Evolutionary conservation across 805 yeast genomes (phyloP).

Genomic region (Wickerhamiella domercqiae): DNA sequence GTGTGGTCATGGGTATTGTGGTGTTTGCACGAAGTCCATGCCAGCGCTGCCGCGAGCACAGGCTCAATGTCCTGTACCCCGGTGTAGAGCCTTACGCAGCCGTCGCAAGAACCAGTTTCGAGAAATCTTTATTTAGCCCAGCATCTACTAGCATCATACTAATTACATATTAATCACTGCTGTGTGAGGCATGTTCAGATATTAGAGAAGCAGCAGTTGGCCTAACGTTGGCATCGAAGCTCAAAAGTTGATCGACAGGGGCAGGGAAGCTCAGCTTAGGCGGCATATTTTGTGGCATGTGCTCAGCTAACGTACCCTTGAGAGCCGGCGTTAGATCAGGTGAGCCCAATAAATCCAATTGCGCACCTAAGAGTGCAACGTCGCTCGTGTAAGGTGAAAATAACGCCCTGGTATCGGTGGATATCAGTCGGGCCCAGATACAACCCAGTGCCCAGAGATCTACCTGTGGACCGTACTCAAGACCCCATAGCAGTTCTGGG

Average conservation of each 20-base stretch:
- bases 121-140: background rate
- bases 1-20: constrained; percentile 9
- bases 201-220: constrained; percentile 5
- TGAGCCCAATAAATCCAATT: constrained; percentile 47
- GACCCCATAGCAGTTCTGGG: constrained; percentile 56
- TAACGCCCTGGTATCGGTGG: constrained; percentile 27
- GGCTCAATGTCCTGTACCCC: background rate
- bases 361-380: constrained; percentile 38
- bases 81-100: background rate
- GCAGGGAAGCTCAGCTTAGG: background rate
- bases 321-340: constrained; percentile 20
- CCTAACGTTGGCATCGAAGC: constrained; percentile 9
- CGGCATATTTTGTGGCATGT: constrained; percentile 4
- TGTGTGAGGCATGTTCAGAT: background rate
- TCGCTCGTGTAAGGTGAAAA: constrained; percentile 36
- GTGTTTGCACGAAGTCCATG: constrained; percentile 1
- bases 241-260: constrained; percentile 3
- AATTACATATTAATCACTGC: background rate
- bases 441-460: constrained; percentile 68
- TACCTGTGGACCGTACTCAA: constrained; percentile 38
- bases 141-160: background rate
- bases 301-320: constrained; percentile 7
- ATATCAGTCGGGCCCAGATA: constrained; percentile 37
- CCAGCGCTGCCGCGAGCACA: background rate
- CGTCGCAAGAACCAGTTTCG: background rate